Percentiles rank a stretch among this genome's conserved stretches.
Evolutionary conservation across 768 basidiomycete species (phyloP).

Genomic region (Lactarius sp.): DNA sequence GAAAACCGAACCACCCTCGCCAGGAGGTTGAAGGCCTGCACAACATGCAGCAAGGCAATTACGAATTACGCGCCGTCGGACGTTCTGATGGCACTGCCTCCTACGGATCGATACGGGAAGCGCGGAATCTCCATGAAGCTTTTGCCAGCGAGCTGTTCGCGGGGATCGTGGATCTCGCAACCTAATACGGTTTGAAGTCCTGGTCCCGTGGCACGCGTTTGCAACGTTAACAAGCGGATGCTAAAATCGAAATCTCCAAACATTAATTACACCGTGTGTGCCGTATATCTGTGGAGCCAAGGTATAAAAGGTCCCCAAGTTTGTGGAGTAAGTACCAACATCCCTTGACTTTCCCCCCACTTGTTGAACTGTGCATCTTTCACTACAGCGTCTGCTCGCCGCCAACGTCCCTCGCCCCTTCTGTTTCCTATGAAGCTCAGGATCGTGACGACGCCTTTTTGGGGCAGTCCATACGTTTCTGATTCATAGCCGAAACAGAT

Average conservation of each 20-base stretch:
- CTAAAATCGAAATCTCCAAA: constrained; percentile 13
- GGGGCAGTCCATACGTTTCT: constrained; percentile 11
- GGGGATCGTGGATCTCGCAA: constrained; percentile 12
- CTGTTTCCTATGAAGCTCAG: constrained; percentile 21
- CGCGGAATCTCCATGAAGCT: constrained; percentile 12
- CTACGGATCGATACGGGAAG: constrained; percentile 22
- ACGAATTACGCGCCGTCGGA: not conserved
- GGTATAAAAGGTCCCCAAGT: constrained; percentile 17
- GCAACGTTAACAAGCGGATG: constrained; percentile 4
- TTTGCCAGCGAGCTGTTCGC: not conserved
- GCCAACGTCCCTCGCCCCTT: constrained; percentile 16
- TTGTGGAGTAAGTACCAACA: not conserved
- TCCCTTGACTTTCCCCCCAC: not conserved
- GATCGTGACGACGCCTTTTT: constrained; percentile 7
- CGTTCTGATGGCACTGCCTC: constrained; percentile 1
- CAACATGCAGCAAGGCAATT: not conserved
- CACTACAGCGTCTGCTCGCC: not conserved
- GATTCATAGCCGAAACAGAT: constrained; percentile 25
- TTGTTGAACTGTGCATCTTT: not conserved
- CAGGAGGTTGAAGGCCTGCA: not conserved
- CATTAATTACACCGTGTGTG: not conserved
- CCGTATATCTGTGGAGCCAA: not conserved
- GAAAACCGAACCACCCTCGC: not conserved
- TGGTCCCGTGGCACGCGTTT: constrained; percentile 9
- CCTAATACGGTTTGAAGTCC: constrained; percentile 8